These are phyloP conservation scores for Cubamyces sp. DNA, from an alignment of 768 basidiomycete genomes.

Conservation along the genomic window DNA sequence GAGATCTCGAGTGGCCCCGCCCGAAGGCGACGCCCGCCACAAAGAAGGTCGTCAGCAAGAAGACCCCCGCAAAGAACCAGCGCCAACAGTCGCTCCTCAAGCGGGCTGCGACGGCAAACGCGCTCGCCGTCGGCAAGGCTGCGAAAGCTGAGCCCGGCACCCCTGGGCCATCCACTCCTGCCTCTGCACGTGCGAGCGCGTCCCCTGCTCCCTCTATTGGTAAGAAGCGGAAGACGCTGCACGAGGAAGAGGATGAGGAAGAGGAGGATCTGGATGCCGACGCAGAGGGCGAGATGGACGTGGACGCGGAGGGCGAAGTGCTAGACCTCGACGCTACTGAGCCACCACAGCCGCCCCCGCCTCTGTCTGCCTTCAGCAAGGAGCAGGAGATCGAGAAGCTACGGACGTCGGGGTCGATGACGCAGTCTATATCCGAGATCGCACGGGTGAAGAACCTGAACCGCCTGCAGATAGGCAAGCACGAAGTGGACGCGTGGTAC, in stretches of 20 bases:
- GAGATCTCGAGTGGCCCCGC: conserved; percentile 95
- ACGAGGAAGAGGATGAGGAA: conserved; percentile 61
- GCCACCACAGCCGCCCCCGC: conserved; percentile 54
- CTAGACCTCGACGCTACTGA: conserved; percentile 63
- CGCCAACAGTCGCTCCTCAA: conserved; percentile 58
- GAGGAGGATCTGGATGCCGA: conserved; percentile 57
- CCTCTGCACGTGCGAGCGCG: conserved; percentile 48
- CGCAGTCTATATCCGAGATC: conserved; percentile 96
- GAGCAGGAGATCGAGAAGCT: conserved; percentile 99
- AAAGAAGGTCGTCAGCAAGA: conserved; percentile 62
- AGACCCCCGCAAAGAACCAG: conserved; percentile 66
- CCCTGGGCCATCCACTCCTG: conserved; percentile 30
- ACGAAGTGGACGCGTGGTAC: conserved; percentile 99
- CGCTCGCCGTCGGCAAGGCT: conserved; percentile 29
- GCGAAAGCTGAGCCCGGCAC: conserved; percentile 32
- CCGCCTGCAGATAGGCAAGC: conserved; percentile 91
- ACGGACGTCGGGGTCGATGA: conserved; percentile 97
- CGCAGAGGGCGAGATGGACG: conserved; percentile 57
- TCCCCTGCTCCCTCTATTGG: conserved; percentile 57
- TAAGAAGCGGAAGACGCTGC: conserved; percentile 69
- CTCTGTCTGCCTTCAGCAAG: conserved; percentile 81
- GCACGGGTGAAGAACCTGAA: conserved; percentile 98
- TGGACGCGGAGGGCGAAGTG: conserved; percentile 51
- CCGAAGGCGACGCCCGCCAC: conserved; percentile 64
- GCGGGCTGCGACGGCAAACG: conserved; percentile 60